Evolutionary conservation across 805 yeast species (phyloP).

Genomic region (Lachancea quebecensis): DNA sequence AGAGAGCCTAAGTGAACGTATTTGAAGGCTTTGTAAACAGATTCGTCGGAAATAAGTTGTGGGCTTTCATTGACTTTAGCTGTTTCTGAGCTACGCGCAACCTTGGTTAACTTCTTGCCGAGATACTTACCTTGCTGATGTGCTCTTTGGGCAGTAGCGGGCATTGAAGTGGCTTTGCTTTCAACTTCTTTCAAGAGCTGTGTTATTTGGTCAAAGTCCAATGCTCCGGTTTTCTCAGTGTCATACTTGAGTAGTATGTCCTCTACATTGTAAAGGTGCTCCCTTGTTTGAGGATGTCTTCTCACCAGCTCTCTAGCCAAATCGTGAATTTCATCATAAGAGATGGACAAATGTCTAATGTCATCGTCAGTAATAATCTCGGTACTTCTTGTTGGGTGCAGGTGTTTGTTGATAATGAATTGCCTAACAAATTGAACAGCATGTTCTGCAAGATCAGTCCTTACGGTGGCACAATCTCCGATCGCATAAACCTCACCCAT

Average conservation of each 20-base stretch:
- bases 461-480: slow-evolving; percentile 65
- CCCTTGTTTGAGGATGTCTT: slow-evolving; percentile 52
- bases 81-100: slow-evolving; percentile 41
- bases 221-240: slow-evolving; percentile 38
- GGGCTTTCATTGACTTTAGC: slow-evolving; percentile 43
- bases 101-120: slow-evolving; percentile 50
- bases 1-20: slow-evolving; percentile 60
- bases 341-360: slow-evolving; percentile 41
- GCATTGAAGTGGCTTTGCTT: slow-evolving; percentile 56
- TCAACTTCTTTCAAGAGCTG: slow-evolving; percentile 48
- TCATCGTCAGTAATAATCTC: slow-evolving; percentile 44
- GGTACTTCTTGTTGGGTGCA: slow-evolving; percentile 29
- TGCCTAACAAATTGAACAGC: slow-evolving; percentile 45
- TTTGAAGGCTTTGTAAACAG: slow-evolving; percentile 49
- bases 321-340: slow-evolving; percentile 42
- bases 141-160: slow-evolving; percentile 72
- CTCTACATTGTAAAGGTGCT: slow-evolving; percentile 45
- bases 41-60: slow-evolving; percentile 38
- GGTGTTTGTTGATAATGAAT: slow-evolving; percentile 39
- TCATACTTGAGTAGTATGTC: slow-evolving; percentile 50
- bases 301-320: slow-evolving; percentile 42
- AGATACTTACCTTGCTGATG: slow-evolving; percentile 63
- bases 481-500: slow-evolving; percentile 62
- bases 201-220: slow-evolving; percentile 46
- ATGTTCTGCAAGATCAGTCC: slow-evolving; percentile 52